These are phyloP conservation scores for Penicillium coprophilum DNA, from an alignment of 495 filamentous ascomycete species.

Conservation along the genomic window DNA sequence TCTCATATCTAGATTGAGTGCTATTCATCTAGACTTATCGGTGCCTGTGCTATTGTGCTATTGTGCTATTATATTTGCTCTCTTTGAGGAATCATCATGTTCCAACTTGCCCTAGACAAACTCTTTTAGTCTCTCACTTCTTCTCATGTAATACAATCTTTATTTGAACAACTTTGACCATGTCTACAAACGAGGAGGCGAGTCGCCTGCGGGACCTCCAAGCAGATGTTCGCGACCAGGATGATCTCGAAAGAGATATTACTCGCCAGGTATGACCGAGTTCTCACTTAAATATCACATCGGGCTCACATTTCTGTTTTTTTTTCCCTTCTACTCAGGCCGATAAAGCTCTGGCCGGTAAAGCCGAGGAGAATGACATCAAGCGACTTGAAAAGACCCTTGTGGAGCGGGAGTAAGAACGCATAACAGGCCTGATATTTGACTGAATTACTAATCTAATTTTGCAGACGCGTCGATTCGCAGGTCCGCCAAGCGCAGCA, in stretches of 20 bases:
- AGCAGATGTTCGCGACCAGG: conserved; percentile 75
- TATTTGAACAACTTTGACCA: conserved; percentile 2
- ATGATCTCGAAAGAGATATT: conserved; percentile 79
- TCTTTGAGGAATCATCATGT: conserved; percentile 13
- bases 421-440: background rate
- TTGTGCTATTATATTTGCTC: conserved; percentile 1
- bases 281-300: background rate
- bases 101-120: background rate
- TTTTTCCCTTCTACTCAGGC: too few relatives aligned
- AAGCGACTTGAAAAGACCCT: conserved; percentile 80
- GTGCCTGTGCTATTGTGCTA: conserved; percentile 3
- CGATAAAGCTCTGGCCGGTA: conserved; percentile 71
- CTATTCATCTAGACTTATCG: conserved; percentile 6
- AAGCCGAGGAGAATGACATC: conserved; percentile 82
- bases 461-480: conserved; percentile 42
- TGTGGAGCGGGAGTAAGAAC: conserved; percentile 54
- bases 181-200: conserved; percentile 47
- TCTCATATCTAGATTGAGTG: conserved; percentile 4
- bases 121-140: conserved; percentile 12
- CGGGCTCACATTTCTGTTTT: conserved; percentile 10
- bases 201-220: conserved; percentile 65
- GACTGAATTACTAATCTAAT: conserved; percentile 12
- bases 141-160: conserved; percentile 2
- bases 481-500: conserved; percentile 52
- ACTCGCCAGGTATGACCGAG: conserved; percentile 44